phyloP scores from a whole-genome alignment of 75 land plant genomes.

The Pinus tabuliformis region DNA sequence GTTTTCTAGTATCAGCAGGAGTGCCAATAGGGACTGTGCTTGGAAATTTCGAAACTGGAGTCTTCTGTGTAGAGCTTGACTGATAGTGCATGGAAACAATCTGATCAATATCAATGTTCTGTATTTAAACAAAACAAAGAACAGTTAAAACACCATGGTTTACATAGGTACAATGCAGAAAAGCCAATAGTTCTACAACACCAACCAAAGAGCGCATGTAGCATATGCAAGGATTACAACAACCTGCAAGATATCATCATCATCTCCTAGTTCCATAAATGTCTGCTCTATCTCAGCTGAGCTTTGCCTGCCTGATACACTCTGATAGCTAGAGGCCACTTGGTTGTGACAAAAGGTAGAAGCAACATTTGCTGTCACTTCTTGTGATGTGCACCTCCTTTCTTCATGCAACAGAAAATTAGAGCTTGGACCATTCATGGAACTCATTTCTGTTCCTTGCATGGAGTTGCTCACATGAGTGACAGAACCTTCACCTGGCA shows the following conservation, averaged over 20 bases:
- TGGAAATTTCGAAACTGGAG: conserved; percentile 34
- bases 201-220: not conserved
- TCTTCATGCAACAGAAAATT: not conserved
- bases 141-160: not conserved
- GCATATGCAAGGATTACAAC: not conserved
- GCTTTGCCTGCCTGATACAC: not conserved
- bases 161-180: not conserved
- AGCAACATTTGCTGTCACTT: not conserved
- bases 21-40: conserved; percentile 21
- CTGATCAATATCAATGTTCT: conserved; percentile 94
- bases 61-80: conserved; percentile 52
- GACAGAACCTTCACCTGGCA: not conserved
- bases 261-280: conserved; percentile 44
- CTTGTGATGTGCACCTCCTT: not conserved
- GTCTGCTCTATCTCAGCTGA: not conserved
- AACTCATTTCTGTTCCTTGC: not conserved
- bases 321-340: not conserved
- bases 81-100: conserved; percentile 85
- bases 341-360: not conserved
- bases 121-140: conserved; percentile 16
- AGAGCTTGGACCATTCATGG: conserved; percentile 5
- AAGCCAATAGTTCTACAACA: conserved; percentile 1
- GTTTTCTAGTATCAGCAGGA: not conserved
- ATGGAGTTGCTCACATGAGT: conserved; percentile 17
- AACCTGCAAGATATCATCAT: conserved; percentile 85